Conservation (phyloP, 2,329 filamentous ascomycete genomes). For the Tetracladium maxilliforme region DNA sequence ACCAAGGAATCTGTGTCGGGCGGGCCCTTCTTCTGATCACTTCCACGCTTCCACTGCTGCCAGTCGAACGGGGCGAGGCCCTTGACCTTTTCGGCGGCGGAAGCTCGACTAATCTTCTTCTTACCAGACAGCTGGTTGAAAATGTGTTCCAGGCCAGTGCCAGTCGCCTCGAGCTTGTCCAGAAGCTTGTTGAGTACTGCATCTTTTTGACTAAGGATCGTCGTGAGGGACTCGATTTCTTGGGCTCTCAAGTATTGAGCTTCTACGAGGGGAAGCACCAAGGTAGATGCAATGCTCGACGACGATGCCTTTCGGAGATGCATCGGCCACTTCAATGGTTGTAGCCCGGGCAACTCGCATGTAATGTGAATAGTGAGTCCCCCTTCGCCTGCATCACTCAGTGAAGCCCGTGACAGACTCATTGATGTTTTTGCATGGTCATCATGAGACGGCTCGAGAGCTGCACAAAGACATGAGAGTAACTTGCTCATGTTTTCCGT, state of each 20-base stretch:
- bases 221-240: constrained; percentile 27
- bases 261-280: constrained; percentile 36
- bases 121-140: constrained; percentile 35
- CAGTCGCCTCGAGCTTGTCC: constrained; percentile 37
- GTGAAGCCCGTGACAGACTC: no score
- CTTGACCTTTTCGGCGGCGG: constrained; percentile 31
- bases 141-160: constrained; percentile 34
- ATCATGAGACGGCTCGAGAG: no score
- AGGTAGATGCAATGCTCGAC: constrained; percentile 26
- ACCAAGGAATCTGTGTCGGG: constrained; percentile 22
- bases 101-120: constrained; percentile 25
- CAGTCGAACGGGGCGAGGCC: constrained; percentile 34
- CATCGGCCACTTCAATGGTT: no score
- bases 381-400: no score
- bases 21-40: constrained; percentile 9
- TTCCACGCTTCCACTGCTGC: constrained; percentile 19
- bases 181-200: constrained; percentile 30
- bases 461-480: no score
- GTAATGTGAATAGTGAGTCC: no score
- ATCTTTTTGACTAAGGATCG: constrained; percentile 33
- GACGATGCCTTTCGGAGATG: no score
- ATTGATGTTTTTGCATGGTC: no score
- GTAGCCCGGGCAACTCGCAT: no score
- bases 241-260: constrained; percentile 22
- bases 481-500: no score